Evolutionary conservation across 352 stramenopile genomes (phyloP).

Genomic region (Phytopythium vexans): DNA sequence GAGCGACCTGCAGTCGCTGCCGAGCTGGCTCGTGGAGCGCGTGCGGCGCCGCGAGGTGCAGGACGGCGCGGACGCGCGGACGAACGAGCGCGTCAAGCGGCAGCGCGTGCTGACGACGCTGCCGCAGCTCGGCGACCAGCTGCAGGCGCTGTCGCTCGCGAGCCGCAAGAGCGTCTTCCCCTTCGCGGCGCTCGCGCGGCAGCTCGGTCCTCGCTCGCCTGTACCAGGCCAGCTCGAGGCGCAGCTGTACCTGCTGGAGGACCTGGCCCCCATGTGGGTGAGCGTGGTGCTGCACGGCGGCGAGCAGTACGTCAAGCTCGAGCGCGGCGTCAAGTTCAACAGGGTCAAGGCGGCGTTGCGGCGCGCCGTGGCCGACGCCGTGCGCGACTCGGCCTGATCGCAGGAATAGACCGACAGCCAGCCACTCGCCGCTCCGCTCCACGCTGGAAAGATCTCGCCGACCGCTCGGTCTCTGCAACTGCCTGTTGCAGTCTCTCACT

Average conservation of each 20-base stretch:
- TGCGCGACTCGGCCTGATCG: background rate
- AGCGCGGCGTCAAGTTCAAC: conserved; percentile 62
- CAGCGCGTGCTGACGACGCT: conserved; percentile 55
- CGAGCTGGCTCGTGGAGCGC: conserved; percentile 75
- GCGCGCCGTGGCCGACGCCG: conserved; percentile 29
- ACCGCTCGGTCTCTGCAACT: too few species aligned
- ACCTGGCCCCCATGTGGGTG: conserved; percentile 71
- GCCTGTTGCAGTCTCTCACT: too few species aligned
- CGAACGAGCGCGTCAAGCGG: conserved; percentile 36
- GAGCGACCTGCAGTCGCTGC: conserved; percentile 59
- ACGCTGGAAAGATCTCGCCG: too few species aligned
- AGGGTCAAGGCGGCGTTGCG: conserved; percentile 55
- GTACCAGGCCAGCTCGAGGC: conserved; percentile 60
- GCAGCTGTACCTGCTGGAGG: conserved; percentile 68
- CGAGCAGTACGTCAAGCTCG: conserved; percentile 67
- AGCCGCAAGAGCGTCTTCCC: conserved; percentile 60
- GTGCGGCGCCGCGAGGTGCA: conserved; percentile 57
- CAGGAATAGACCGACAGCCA: too few species aligned
- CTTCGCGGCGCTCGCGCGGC: conserved; percentile 38
- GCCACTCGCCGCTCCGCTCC: too few species aligned
- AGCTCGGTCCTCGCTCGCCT: conserved; percentile 38
- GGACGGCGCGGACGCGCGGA: conserved; percentile 32
- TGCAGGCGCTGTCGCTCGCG: conserved; percentile 69
- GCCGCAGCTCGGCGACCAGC: conserved; percentile 68
- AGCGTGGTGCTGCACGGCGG: conserved; percentile 58